Conservation (phyloP, 345 rosid species). For the Euphorbia tirucalli region DNA sequence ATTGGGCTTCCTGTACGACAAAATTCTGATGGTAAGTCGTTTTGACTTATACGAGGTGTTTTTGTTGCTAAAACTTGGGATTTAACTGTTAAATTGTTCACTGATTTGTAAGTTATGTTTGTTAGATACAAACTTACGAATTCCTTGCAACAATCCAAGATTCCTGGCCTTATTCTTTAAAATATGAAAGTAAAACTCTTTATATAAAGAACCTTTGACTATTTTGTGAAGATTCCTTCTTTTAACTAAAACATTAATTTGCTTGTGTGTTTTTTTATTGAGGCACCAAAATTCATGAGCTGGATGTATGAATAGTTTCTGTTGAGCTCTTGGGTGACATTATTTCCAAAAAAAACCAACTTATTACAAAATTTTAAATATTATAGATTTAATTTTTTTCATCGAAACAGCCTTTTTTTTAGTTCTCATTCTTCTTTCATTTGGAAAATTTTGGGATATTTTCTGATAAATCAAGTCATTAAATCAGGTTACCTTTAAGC, state of each 20-base stretch:
- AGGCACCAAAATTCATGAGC: background rate
- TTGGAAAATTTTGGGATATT: too few relatives aligned
- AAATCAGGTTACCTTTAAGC: too few relatives aligned
- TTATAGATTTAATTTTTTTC: too few relatives aligned
- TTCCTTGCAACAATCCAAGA: too few relatives aligned
- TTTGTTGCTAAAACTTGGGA: slow-evolving; percentile 1
- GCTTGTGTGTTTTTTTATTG: too few relatives aligned
- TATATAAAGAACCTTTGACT: background rate
- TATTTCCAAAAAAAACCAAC: too few relatives aligned
- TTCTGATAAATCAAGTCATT: too few relatives aligned
- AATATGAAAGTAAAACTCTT: background rate
- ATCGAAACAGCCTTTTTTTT: too few relatives aligned
- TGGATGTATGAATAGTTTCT: too few relatives aligned
- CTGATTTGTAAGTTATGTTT: background rate
- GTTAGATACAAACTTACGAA: background rate
- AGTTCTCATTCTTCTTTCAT: too few relatives aligned
- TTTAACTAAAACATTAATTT: background rate
- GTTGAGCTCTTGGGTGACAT: too few relatives aligned
- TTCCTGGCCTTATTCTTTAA: background rate
- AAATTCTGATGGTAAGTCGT: background rate
- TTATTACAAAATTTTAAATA: too few relatives aligned
- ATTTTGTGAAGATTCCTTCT: background rate
- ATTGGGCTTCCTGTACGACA: background rate
- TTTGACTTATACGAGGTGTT: background rate
- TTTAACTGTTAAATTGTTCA: background rate